These are phyloP conservation scores for Selaginella tamariscina DNA, from an alignment of 75 land plant genomes.

Conservation along the genomic window DNA sequence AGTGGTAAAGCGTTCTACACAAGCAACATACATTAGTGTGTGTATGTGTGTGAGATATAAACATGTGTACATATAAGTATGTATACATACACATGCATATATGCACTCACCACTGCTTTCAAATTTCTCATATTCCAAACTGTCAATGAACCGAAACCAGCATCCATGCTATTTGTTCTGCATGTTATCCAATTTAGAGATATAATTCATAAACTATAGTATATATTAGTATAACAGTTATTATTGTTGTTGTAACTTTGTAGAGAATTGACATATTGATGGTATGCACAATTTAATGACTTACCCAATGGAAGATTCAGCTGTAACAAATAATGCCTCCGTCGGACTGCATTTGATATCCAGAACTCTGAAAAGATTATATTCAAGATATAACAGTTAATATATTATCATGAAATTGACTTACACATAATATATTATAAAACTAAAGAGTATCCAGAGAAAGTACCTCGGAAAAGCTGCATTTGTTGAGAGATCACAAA, in stretches of 20 bases:
- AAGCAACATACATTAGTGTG: no score
- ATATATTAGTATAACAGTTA: not conserved
- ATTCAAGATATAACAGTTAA: not conserved
- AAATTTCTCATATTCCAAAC: constrained; percentile 97
- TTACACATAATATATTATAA: no score
- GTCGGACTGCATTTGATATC: constrained; percentile 92
- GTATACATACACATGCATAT: no score
- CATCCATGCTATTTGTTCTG: constrained; percentile 13
- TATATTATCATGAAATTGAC: no score
- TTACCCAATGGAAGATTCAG: constrained; percentile 76
- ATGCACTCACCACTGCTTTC: constrained; percentile 68
- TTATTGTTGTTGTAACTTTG: not conserved
- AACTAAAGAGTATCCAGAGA: no score
- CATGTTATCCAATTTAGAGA: not conserved
- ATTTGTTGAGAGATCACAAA: constrained; percentile 73
- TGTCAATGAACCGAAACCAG: constrained; percentile 75
- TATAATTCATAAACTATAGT: not conserved
- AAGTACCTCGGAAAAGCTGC: constrained; percentile 62
- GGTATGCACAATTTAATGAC: not conserved
- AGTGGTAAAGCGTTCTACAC: constrained; percentile 86
- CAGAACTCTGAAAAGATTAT: constrained; percentile 48
- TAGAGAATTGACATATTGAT: not conserved
- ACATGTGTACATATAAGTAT: no score
- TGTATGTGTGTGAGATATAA: no score
- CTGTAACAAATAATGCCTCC: constrained; percentile 87